A percentile compares a stretch with the other conserved stretches of the same genome.
These are phyloP conservation scores for Zygnema cylindricum DNA, from an alignment of 139 green algal genomes.

Conservation along the genomic window DNA sequence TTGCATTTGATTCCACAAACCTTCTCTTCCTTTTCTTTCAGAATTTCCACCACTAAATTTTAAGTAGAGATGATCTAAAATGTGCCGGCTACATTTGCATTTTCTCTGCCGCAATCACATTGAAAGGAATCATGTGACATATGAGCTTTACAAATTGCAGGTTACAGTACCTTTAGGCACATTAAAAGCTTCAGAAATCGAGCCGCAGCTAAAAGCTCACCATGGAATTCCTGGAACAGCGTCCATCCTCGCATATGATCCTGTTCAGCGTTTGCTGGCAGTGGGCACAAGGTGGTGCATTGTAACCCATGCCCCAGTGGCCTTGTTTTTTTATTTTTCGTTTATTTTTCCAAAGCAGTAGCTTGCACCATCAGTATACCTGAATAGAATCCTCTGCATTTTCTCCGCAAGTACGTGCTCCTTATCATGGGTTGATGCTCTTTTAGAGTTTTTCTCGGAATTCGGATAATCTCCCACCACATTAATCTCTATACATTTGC, in stretches of 20 bases:
- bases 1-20: neutral
- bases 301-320: no score
- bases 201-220: constrained; percentile 38
- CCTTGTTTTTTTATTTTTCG: no score
- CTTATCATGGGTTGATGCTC: no score
- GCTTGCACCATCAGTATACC: no score
- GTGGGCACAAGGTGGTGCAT: constrained; percentile 37
- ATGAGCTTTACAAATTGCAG: neutral
- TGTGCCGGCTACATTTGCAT: neutral
- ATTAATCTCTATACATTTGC: no score
- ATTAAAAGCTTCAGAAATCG: constrained; percentile 24
- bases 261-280: constrained; percentile 39
- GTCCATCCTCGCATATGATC: constrained; percentile 42
- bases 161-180: constrained; percentile 14
- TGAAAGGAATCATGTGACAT: neutral
- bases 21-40: neutral
- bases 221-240: constrained; percentile 28
- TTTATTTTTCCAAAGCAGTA: no score
- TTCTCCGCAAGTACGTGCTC: no score
- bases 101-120: neutral
- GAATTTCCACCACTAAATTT: no score
- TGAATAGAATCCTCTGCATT: no score
- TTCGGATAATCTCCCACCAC: no score
- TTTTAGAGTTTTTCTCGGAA: no score
- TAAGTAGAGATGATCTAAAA: neutral